Base-by-base conservation (phyloP, 139 green algal genomes). In the Haematococcus lacustris region DNA sequence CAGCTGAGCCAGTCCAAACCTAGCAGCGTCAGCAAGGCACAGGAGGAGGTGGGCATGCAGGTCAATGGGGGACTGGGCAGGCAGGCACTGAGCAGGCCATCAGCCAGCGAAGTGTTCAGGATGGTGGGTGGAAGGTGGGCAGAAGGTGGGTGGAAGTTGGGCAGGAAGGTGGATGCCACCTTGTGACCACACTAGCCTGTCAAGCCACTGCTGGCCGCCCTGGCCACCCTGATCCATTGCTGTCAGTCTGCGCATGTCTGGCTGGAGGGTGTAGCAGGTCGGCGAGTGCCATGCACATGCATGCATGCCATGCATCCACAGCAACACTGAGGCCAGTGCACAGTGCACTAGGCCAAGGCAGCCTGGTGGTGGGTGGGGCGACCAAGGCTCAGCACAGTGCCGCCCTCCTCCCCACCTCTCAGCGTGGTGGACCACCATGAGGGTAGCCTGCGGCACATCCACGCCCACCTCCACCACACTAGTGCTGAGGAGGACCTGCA, bases 391-490 rank as follows among this genome's bases (percentile, higher is more conserved):
- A n/a, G n/a, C n/a, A n/a, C n/a, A n/a, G n/a, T n/a, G n/a, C n/a
- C n/a, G n/a, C 62, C 30, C 34, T 6, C 41, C 21, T 40, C 3
- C 83, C 13, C 57, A 79, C 60, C 90, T 80, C n/a, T 98, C 93
- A 7, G 93, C 91, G 67, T 96, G 84, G 76, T 98, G 85, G n/a
- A 98, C 88, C 34, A 98, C 76, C 73, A 98, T 97, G 6, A 97
- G 76, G 6, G 84, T 88, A 0, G 94, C 94, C 41, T 93, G 85
- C 0, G 89, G 91, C 47, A 97, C 85, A 68, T 98, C 93, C 53
- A 98, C 90, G 0, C 93, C 92, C 47, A 91, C 70, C 78, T 98
- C 93, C 5, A 98, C 88, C 23, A 98, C 93, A 0, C 88, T 90
- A 17, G 88, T 97, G 69, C 83, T 85, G 25, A 97, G 78, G 37